A percentile compares a stretch with the other conserved stretches of the same genome.
These are phyloP conservation scores for Salix caprea DNA, from an alignment of 345 rosid genomes.

Conservation along the genomic window DNA sequence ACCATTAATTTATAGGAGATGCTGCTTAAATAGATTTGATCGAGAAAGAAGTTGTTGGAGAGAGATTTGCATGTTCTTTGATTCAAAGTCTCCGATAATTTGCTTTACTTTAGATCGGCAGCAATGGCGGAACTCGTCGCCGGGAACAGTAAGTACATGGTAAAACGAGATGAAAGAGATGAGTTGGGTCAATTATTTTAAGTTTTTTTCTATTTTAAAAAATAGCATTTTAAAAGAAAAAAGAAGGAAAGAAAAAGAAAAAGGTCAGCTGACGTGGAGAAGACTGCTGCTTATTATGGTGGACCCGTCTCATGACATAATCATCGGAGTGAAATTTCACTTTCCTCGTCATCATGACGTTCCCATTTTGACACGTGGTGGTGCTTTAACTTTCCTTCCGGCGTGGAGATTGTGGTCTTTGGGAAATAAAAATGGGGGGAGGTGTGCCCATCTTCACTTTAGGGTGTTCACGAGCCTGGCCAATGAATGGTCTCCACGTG, in stretches of 20 bases:
- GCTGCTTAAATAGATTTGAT: no score
- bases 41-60: no score
- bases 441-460: neutral
- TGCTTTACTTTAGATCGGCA: no score
- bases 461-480: neutral
- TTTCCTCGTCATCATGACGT: constrained; percentile 41
- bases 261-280: constrained; percentile 15
- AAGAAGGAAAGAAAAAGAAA: neutral
- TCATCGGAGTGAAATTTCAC: constrained; percentile 23
- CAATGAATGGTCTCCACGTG: neutral
- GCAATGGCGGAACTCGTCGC: no score
- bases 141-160: no score
- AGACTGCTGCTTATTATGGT: neutral
- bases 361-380: constrained; percentile 31
- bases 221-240: neutral
- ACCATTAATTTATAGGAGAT: no score
- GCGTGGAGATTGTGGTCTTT: constrained; percentile 32
- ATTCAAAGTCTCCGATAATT: no score
- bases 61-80: no score
- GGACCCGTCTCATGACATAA: constrained; percentile 24
- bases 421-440: neutral
- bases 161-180: no score
- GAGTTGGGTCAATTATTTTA: no score
- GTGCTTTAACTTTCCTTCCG: constrained; percentile 27
- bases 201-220: no score